Base-by-base conservation (phyloP, 305 asterid species). In the Fraxinus sp. region DNA sequence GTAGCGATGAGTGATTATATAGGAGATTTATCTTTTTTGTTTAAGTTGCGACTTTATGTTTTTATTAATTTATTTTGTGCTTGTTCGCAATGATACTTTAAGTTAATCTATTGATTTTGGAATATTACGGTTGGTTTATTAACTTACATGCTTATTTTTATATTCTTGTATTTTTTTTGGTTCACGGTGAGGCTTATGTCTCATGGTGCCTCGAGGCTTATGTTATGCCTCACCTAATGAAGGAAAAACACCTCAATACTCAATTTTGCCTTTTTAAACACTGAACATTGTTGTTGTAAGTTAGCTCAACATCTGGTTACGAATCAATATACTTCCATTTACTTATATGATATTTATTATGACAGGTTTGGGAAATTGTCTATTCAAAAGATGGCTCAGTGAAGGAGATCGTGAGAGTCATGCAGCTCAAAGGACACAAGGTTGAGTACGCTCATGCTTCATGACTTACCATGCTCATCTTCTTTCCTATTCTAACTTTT, bases 351-450 rank as follows among this genome's bases (percentile, higher is more conserved):
- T 11, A 36, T 79, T 72, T 64, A 59, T 41, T 84, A 68, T 85
- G 79, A 79, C 93, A 97, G 99, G 91, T 97, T 76, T 97, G 98
- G 99, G 99, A 97, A 88, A 86, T 95, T 80, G 93, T 97, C 78
- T 97, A 97, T 85, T 79, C 98, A 14, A 95, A 95, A 88, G 99
- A 97, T 88, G 97, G 98, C 84, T 85, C 94, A n/a, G 97, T 90
- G 82, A 97, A 95, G 94, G 99, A 97, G 94, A 87, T 97, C 89
- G 78, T 85, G 76, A 95, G 85, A 74, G 98, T 86, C 84, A 93
- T 95, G 98, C 97, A 97, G 89, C 99, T 95, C 84, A 97, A 95
- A 91, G 99, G 99, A 82, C 99, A 97, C 89, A 97, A 97, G 98
- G 99, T 95, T 83, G 74, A 24, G 81, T 79, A 36, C 76, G 10